phyloP scores from a whole-genome alignment of 768 basidiomycete genomes.

The Suillus alpinus region DNA sequence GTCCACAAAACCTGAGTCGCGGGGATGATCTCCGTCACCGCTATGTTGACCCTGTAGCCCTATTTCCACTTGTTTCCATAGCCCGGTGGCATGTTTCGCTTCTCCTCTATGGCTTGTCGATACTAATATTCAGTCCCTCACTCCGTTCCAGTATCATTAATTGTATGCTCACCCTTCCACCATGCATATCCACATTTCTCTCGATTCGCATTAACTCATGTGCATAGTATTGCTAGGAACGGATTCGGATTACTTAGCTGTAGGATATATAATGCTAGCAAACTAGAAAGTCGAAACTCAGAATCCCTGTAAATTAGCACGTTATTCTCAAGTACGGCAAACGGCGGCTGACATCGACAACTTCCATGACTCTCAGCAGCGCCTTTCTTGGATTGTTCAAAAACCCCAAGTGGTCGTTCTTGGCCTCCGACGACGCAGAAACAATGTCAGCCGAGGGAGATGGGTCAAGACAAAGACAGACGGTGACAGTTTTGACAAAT shows the following conservation, averaged over 20 bases:
- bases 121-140: background rate
- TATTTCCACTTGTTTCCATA: background rate
- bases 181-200: background rate
- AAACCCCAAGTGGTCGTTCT: background rate
- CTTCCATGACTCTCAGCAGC: background rate
- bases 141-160: background rate
- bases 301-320: background rate
- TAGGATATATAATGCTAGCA: background rate
- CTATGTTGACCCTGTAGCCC: background rate
- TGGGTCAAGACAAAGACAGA: background rate
- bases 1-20: background rate
- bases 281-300: background rate
- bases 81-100: background rate
- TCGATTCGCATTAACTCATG: background rate
- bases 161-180: background rate
- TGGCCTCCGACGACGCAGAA: background rate
- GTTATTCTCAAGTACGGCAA: background rate
- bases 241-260: background rate
- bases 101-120: background rate
- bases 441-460: background rate
- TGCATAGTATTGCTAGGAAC: background rate
- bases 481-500: constrained; percentile 43
- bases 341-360: background rate
- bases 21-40: background rate
- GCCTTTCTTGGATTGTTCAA: background rate